Conservation (phyloP, 306 rosid species). For the Vigna nakashimae region DNA sequence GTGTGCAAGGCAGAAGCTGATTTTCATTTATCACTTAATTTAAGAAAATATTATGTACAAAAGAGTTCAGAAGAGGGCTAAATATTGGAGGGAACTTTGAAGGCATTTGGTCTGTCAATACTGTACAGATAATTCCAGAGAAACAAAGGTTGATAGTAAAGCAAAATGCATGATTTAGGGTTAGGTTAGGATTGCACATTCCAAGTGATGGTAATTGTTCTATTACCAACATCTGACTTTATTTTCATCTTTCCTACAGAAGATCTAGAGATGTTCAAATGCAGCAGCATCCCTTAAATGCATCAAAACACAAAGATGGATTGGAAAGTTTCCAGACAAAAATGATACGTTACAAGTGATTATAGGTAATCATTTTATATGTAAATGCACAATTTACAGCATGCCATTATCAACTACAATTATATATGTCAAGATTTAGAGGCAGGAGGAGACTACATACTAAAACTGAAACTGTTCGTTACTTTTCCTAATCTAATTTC, state of each 20-base stretch:
- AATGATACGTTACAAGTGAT: background rate
- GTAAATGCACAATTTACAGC: constrained; percentile 11
- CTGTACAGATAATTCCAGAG: background rate
- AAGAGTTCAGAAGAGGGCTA: background rate
- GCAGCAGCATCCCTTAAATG: background rate
- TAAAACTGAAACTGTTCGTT: background rate
- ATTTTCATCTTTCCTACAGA: background rate
- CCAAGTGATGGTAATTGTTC: background rate
- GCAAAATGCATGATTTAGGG: background rate
- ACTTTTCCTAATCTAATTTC: too few species aligned
- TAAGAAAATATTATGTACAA: background rate
- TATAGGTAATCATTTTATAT: background rate
- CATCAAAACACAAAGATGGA: background rate
- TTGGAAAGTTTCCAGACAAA: background rate
- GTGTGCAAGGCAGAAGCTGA: constrained; percentile 1
- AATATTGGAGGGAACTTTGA: background rate
- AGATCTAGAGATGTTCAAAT: background rate
- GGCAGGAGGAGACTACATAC: background rate
- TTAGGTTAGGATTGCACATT: background rate
- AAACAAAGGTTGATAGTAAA: background rate
- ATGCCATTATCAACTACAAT: background rate
- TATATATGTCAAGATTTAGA: background rate
- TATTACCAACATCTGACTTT: background rate
- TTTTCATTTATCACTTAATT: constrained; percentile 3
- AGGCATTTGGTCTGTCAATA: constrained; percentile 12